A percentile compares a stretch with the other conserved stretches of the same genome.
Conservation (phyloP, 768 basidiomycete species). For the Galerina sulciceps region DNA sequence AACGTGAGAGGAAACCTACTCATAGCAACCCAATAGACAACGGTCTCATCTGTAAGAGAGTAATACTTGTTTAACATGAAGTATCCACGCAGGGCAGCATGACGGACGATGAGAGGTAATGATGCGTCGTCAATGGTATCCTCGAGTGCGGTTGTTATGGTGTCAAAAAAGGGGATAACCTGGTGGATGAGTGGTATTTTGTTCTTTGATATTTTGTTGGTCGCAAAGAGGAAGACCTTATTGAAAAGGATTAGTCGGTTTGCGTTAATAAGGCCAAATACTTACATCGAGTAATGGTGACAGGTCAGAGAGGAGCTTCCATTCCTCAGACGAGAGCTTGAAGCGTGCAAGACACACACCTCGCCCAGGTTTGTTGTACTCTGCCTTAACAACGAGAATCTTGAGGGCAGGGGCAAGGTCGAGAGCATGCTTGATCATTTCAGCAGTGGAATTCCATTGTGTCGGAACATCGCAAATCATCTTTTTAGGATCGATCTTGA, state of each 20-base stretch:
- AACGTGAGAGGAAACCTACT: neutral
- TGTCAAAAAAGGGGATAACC: neutral
- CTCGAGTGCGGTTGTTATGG: neutral
- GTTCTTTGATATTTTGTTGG: neutral
- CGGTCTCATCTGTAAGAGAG: neutral
- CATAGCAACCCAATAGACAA: neutral
- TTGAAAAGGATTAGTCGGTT: neutral
- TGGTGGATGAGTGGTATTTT: neutral
- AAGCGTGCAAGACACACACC: neutral
- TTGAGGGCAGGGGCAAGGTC: neutral
- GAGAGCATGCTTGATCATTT: neutral
- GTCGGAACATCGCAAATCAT: neutral
- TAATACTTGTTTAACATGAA: neutral
- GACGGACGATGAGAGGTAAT: neutral
- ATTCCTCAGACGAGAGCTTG: neutral
- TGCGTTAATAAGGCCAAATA: neutral
- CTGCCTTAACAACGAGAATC: neutral
- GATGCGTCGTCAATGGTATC: neutral
- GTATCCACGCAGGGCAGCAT: neutral
- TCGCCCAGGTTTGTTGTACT: neutral
- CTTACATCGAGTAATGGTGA: neutral
- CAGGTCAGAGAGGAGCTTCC: neutral
- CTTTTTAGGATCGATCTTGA: neutral
- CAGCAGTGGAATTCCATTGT: neutral
- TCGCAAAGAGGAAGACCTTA: neutral